Evolutionary conservation across 345 rosid species (phyloP), one percentile per base, ranked within the genome.

Genomic region (Euclidium syriacum): DNA sequence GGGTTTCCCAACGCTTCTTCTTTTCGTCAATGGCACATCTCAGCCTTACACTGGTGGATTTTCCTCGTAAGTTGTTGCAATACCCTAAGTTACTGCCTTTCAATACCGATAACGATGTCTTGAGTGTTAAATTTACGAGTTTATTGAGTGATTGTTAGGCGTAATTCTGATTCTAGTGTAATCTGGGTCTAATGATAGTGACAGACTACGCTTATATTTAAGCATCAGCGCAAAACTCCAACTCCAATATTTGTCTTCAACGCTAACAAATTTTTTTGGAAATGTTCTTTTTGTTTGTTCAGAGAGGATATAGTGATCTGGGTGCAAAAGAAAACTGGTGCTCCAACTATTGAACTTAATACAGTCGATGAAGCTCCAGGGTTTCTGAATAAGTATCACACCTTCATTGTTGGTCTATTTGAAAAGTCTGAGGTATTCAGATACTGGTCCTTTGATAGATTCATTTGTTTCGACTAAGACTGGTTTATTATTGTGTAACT

Each of bases 321-420:
- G 96, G 79, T 79, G 35, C 85, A 86, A 79, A 90, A 90, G 71
- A 90, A 82, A 80, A 84, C 91, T 10, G 91, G 94, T 25, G 79
- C 52, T 2, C 84, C 94, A 10, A 82, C 83, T 67, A 40, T 76
- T 50, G 82, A 80, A 63, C 44, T 85, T 50, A 80, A 51, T 64
- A 65, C 89, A 2, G 70, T 72, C 47, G 52, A 55, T 51, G 81
- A 81, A 75, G 96, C 96, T 4, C 78, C 79, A 52, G 63, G 67
- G 12, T 78, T 87, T 71, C 79, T 80, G 20, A 76, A 79, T 61
- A 85, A 79, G 68, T 49, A 80, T 58, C 79, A 75, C 27, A 73
- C 59, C 30, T 91, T 82, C 52, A 79, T 79, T 35, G 14, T 85
- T 27, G 88, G 96, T 33, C 68, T 79, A 40, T 85, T 91, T 46